phyloP scores from a whole-genome alignment of 139 green algal species.

The Deuterostichococcus epilithicus region DNA sequence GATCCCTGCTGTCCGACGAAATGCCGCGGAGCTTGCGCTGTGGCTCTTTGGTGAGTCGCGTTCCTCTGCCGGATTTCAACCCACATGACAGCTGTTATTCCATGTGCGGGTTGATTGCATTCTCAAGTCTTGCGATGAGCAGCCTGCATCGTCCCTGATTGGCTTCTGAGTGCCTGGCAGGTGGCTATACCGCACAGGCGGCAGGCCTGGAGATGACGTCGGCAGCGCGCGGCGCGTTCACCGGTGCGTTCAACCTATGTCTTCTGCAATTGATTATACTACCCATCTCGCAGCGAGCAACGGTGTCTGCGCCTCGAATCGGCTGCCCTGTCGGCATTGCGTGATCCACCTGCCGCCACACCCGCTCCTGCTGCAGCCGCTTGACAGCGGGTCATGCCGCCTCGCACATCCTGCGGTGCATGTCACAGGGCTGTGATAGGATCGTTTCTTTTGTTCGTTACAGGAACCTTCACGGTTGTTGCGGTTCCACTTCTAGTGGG shows the following conservation, averaged over 20 bases:
- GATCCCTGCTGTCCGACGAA: not conserved
- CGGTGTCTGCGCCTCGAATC: too few relatives aligned
- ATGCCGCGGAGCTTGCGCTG: conserved; percentile 27
- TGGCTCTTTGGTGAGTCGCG: conserved; percentile 28
- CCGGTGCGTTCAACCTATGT: too few relatives aligned
- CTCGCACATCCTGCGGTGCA: too few relatives aligned
- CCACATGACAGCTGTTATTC: not conserved
- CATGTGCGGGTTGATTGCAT: not conserved
- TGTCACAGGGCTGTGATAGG: too few relatives aligned
- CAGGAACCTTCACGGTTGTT: conserved; percentile 34
- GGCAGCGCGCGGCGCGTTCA: conserved; percentile 27
- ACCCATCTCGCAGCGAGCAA: too few relatives aligned
- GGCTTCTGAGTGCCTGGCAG: not conserved
- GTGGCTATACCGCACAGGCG: conserved; percentile 27
- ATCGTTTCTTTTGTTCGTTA: not conserved
- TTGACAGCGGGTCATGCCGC: too few relatives aligned
- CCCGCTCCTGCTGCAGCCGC: too few relatives aligned
- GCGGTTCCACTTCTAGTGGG: conserved; percentile 46
- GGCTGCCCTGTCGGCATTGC: too few relatives aligned
- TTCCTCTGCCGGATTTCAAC: not conserved
- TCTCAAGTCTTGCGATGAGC: not conserved
- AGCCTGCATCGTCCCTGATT: not conserved
- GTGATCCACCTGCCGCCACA: too few relatives aligned
- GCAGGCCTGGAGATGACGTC: conserved; percentile 20
- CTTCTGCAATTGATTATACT: too few relatives aligned